Percentiles rank a stretch among this genome's conserved stretches.
Conservation (phyloP, 2,329 filamentous ascomycete genomes). For the Tolypocladium ovalisporum region DNA sequence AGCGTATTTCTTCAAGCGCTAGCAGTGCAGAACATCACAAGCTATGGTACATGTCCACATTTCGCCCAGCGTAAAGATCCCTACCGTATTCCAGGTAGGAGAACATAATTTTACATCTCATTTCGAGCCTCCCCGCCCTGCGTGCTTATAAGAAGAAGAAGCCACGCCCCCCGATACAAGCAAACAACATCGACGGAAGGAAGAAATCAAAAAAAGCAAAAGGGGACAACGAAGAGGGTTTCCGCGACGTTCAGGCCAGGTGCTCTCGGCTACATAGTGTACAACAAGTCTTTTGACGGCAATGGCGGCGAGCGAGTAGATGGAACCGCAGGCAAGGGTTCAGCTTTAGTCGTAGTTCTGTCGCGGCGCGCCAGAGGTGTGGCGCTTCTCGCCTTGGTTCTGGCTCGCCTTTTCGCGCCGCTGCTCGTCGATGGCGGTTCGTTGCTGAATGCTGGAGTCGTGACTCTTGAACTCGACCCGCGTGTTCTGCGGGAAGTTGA, state of each 20-base stretch:
- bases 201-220: not conserved
- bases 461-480: conserved; percentile 93
- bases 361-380: conserved; percentile 17
- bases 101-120: not conserved
- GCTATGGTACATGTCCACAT: conserved; percentile 2
- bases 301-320: not conserved
- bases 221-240: no score
- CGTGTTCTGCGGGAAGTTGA: conserved; percentile 79
- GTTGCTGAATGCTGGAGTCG: conserved; percentile 88
- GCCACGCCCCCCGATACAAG: not conserved
- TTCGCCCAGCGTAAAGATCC: not conserved
- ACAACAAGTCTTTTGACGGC: not conserved
- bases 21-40: not conserved
- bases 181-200: not conserved
- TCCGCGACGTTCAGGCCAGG: not conserved
- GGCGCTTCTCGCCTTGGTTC: conserved; percentile 30
- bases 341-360: conserved; percentile 18
- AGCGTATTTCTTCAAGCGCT: not conserved
- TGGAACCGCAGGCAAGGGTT: not conserved
- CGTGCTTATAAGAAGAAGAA: not conserved
- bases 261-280: conserved; percentile 1
- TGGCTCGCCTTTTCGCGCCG: conserved; percentile 69
- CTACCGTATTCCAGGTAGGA: conserved; percentile 1
- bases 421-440: conserved; percentile 81
- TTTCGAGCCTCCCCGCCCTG: not conserved